Evolutionary conservation across 257 asterid species (phyloP), one percentile per base, ranked within the genome.

Genomic region (Phtheirospermum japonicum): DNA sequence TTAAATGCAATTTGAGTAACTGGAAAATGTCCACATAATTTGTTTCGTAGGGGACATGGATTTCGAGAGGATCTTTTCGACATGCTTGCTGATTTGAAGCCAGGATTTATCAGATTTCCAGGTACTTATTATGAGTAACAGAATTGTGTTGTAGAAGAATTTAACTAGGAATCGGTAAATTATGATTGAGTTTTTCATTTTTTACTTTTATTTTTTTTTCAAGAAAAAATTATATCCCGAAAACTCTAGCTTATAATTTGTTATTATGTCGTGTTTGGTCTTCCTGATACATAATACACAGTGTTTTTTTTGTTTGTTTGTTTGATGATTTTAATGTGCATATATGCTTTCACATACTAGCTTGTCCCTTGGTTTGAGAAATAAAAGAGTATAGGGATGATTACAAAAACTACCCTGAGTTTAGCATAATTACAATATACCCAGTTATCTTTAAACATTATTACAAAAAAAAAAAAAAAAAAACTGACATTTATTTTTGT

Each of bases 51-150:
- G 99, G 99, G 96, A 30, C 99, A 93, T 76, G 99, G 99, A 52
- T 89, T 93, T 67, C 83, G 97, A 23, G 74, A 71, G 7, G 97
- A 89, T 79, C 97, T 89, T 58, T 89, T 87, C 70, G 69, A 82
- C 71, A 89, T 89, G 97, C 71, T 93, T 72, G 85, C 89, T 61
- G 90, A 76, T 69, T 49, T 87, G 78, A 87, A 77, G 73, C 97
- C 99, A 0, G 94, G 86, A 40, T 93, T 93, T 63, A 63, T 93
- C 68, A 81, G 99, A 76, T 93, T 93, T 76, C 97, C 99, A 79
- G 97, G 99, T 89, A 74, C 54, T 55, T 58, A 7, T 33, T 50
- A 11, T 17, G 9, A 30, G 17, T 6, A 39, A 39, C 5, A 20
- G 61, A 61, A 65, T 53, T 49, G 13, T n/a, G n/a, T n/a, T 33